phyloP scores from a whole-genome alignment of 2,329 filamentous ascomycete genomes.

The Alternaria consortialis region DNA sequence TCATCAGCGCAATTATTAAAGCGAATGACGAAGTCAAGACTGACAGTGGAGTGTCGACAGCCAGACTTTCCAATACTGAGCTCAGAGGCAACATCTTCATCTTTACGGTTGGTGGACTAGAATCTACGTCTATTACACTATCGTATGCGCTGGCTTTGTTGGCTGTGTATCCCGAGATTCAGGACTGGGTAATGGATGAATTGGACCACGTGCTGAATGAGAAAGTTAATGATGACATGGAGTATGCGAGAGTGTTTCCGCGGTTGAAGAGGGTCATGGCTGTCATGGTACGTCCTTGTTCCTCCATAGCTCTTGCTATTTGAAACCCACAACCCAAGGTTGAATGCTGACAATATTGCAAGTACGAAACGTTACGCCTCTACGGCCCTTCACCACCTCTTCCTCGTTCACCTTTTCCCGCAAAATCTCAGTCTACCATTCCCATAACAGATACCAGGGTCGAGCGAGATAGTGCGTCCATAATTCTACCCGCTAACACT shows the following conservation, averaged over 20 bases:
- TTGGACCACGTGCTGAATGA: conserved; percentile 50
- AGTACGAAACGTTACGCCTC: conserved; percentile 42
- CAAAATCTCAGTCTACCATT: conserved; percentile 10
- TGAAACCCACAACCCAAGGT: background rate
- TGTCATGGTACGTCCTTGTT: conserved; percentile 55
- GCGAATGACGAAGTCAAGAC: conserved; percentile 14
- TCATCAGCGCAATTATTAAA: conserved; percentile 35
- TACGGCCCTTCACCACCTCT: conserved; percentile 31
- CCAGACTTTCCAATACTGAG: conserved; percentile 30
- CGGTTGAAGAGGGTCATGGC: conserved; percentile 56
- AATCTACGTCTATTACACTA: conserved; percentile 57
- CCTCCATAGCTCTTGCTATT: background rate
- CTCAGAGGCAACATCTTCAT: conserved; percentile 45
- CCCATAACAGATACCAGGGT: background rate
- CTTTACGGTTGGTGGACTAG: conserved; percentile 42
- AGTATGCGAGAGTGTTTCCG: conserved; percentile 57
- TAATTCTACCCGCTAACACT: conserved; percentile 24
- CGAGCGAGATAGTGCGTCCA: background rate
- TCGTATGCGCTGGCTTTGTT: conserved; percentile 60
- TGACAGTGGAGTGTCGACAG: background rate
- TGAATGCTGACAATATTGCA: background rate
- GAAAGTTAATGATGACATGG: conserved; percentile 19
- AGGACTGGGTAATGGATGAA: conserved; percentile 63
- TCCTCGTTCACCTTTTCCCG: conserved; percentile 18
- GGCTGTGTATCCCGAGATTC: conserved; percentile 58